phyloP scores from a whole-genome alignment of 495 filamentous ascomycete genomes.

The Neurospora sp. region DNA sequence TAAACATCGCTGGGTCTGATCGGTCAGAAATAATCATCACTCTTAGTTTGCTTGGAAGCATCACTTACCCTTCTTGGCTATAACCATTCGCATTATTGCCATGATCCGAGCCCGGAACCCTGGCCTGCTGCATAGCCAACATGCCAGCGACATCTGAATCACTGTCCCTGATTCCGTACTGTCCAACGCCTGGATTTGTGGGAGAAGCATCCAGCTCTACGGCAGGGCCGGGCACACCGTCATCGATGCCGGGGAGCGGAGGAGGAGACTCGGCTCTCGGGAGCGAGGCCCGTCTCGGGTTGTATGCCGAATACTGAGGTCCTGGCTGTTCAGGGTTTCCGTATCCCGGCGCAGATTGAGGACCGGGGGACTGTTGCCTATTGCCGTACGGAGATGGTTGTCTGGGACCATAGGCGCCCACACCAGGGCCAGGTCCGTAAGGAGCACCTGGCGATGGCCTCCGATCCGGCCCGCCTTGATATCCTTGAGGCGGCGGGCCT shows the following conservation, averaged over 20 bases:
- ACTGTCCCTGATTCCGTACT: constrained; percentile 49
- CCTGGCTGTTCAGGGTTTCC: constrained; percentile 23
- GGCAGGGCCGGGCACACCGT: constrained; percentile 52
- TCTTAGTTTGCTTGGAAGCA: neutral
- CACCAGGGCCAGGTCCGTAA: constrained; percentile 31
- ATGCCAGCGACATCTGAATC: constrained; percentile 60
- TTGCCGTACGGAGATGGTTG: constrained; percentile 13
- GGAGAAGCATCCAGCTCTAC: constrained; percentile 71
- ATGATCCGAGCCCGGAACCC: constrained; percentile 24
- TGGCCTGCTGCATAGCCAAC: constrained; percentile 56
- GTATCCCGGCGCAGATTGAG: constrained; percentile 28
- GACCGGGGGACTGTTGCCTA: constrained; percentile 16
- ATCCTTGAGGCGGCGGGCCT: constrained; percentile 43
- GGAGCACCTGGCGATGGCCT: constrained; percentile 34
- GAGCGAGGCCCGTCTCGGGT: constrained; percentile 28
- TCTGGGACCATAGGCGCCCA: constrained; percentile 10
- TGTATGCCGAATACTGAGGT: constrained; percentile 33
- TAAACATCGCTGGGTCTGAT: constrained; percentile 39
- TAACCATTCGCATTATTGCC: constrained; percentile 52
- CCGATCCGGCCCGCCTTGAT: constrained; percentile 29
- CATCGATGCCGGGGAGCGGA: constrained; percentile 48
- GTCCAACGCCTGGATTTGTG: constrained; percentile 41
- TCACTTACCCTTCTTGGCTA: constrained; percentile 62
- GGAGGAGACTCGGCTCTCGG: constrained; percentile 53
- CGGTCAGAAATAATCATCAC: neutral